Base-by-base conservation (phyloP, 2,329 filamentous ascomycete genomes). In the Pseudocercospora musae region DNA sequence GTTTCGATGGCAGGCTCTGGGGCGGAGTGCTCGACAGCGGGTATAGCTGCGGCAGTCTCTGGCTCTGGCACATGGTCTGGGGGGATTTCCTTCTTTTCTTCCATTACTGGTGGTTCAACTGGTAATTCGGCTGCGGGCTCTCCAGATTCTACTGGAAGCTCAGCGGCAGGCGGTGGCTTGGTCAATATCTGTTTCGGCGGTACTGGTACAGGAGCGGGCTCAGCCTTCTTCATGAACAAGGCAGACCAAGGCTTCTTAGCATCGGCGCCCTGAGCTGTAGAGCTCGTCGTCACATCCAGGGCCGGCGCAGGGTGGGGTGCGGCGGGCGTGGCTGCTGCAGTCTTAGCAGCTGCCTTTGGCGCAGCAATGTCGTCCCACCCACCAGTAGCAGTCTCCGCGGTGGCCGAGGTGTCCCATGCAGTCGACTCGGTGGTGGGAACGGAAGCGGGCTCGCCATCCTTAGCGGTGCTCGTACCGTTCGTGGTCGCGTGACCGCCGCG, bases 401-500 rank as follows among this genome's bases (percentile, higher is more conserved):
- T 76, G 37, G 77, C 71, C 52, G 81, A 75, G 64, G 82, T 76
- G 61, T 80, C 84, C 86, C 86, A 90, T 63, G 84, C 86, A 63
- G 79, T 75, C 13, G 89, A 89, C 73, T 93, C 89, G 66, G 86
- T 84, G 65, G 89, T 90, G 48, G 89, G 88, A 62, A 90, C 81
- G 20, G 73, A 66, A 84, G 79, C 69, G 77, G 82, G 66, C 73
- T 80, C 68, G 85, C 84, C 80, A 49, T 65, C 67, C 85, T 86
- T 75, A 65, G 37, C 18, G 37, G 37, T 18, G 37, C 85, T 78
- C 69, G 87, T 87, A 75, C 89, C 90, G 66, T 86, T 85, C 60
- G 84, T 77, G 63, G 83, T 77, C 66, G 82, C 80, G 63, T 84
- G 78, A 70, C 87, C 82, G 72, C 87, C 87, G 72, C 88, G 87